A percentile compares a stretch with the other conserved stretches of the same genome.
Conservation (phyloP, 129 eudicot genomes). For the Ambrosia artemisiifolia region DNA sequence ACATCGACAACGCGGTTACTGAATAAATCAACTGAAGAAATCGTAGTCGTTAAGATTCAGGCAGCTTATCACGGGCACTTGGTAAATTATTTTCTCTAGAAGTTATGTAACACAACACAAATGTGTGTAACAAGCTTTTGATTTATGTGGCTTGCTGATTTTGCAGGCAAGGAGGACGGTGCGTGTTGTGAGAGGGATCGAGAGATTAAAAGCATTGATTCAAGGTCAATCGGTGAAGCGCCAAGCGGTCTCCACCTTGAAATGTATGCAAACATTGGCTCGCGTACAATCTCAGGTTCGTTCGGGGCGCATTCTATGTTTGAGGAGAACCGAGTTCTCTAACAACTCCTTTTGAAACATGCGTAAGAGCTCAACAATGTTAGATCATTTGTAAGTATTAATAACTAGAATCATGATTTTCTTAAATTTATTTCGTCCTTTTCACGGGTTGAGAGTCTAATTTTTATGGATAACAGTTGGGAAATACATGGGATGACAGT, state of each 20-base stretch:
- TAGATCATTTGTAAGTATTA: conserved; percentile 43
- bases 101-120: neutral
- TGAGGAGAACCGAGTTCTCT: conserved; percentile 56
- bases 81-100: conserved; percentile 33
- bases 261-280: conserved; percentile 29
- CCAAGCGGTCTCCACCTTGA: too few species aligned
- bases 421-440: neutral
- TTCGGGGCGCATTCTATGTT: conserved; percentile 59
- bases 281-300: conserved; percentile 67
- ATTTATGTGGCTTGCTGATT: too few species aligned
- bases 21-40: conserved; percentile 54
- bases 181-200: conserved; percentile 58
- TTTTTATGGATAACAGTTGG: conserved; percentile 35
- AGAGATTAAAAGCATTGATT: conserved; percentile 44
- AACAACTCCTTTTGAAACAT: conserved; percentile 49
- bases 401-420: neutral
- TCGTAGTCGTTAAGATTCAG: conserved; percentile 55
- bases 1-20: conserved; percentile 39
- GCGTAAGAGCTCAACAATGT: conserved; percentile 46
- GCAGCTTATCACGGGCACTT: conserved; percentile 68
- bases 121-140: too few species aligned
- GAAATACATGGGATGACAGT: conserved; percentile 73
- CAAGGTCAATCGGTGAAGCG: too few species aligned
- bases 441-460: neutral
- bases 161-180: too few species aligned